Base-by-base conservation (phyloP, 768 basidiomycete species). In the Heimioporus sp. region DNA sequence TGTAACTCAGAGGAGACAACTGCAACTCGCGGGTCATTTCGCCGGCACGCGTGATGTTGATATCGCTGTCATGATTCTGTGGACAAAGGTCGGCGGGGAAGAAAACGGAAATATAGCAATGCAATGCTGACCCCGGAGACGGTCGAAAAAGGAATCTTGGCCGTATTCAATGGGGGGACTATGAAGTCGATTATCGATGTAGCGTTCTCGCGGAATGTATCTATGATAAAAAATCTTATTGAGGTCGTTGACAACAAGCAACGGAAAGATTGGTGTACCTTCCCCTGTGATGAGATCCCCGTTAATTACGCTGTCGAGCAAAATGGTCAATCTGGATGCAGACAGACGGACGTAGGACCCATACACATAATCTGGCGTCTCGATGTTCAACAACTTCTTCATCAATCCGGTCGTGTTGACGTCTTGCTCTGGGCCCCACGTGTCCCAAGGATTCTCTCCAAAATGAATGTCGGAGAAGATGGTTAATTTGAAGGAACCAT, bases 211-310 rank as follows among this genome's bases (percentile, higher is more conserved):
- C 71, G 75, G 66, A 81, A 82, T 1, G 86, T 83, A 55, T 86
- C 85, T 86, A 34, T 36, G 19, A 16, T 37, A 7, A 20, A 20
- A n/a, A 49, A 11, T 2, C 39, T 38, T 15, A 1, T 31, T 19
- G n/a, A 31, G 11, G 11, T 43, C 30, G 31, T 28, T 28, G 11
- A 35, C 35, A 35, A 4, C 5, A 2, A 17, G 32, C 24, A 30
- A 37, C 47, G 24, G 31, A 32, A 13, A 7, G 12, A 20, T 42
- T 2, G 2, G 30, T 49, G 24, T 51, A 84, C 85, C 78, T 68
- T 87, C 86, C 21, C 86, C 87, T 0, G 86, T 89, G 35, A 88
- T 83, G 51, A 87, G 67, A 59, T 90, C 87, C 1, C 87, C 87
- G 59, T 88, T 87, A 46, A 89, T 61, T 4, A 87, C 82, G 1